These are phyloP conservation scores for Peronospora farinosa DNA, from an alignment of 352 stramenopile species.

Conservation along the genomic window DNA sequence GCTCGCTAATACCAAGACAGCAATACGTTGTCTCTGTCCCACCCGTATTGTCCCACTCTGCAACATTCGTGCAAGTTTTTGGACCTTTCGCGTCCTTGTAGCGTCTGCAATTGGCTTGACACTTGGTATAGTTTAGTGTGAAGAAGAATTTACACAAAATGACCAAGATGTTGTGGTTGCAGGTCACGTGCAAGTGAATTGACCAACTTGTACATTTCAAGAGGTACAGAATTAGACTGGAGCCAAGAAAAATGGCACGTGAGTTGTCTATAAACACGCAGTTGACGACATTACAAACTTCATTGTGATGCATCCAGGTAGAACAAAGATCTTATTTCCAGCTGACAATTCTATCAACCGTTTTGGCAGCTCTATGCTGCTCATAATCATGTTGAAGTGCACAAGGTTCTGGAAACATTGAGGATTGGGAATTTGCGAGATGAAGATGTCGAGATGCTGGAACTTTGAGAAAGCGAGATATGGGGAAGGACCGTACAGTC, in stretches of 20 bases:
- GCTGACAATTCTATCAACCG: conserved; percentile 80
- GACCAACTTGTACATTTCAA: conserved; percentile 64
- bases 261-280: conserved; percentile 90
- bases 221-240: conserved; percentile 71
- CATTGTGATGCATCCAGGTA: conserved; percentile 90
- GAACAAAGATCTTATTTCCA: conserved; percentile 86
- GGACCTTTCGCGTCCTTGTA: conserved; percentile 1
- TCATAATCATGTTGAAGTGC: conserved; percentile 91
- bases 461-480: conserved; percentile 83
- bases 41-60: too few relatives aligned
- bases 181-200: conserved; percentile 32
- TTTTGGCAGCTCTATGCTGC: conserved; percentile 96
- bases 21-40: too few relatives aligned
- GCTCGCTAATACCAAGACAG: conserved; percentile 3
- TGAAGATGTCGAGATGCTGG: conserved; percentile 83
- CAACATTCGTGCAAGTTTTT: too few relatives aligned
- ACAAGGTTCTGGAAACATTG: conserved; percentile 88
- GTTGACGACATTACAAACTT: conserved; percentile 98
- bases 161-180: conserved; percentile 8
- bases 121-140: conserved; percentile 14
- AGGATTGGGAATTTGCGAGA: conserved; percentile 86
- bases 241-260: conserved; percentile 72
- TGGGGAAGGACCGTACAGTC: conserved; percentile 88
- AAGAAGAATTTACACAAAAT: conserved; percentile 1
- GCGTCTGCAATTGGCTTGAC: conserved; percentile 10